Conservation (phyloP, 768 basidiomycete species). For the Pisolithus sp. region DNA sequence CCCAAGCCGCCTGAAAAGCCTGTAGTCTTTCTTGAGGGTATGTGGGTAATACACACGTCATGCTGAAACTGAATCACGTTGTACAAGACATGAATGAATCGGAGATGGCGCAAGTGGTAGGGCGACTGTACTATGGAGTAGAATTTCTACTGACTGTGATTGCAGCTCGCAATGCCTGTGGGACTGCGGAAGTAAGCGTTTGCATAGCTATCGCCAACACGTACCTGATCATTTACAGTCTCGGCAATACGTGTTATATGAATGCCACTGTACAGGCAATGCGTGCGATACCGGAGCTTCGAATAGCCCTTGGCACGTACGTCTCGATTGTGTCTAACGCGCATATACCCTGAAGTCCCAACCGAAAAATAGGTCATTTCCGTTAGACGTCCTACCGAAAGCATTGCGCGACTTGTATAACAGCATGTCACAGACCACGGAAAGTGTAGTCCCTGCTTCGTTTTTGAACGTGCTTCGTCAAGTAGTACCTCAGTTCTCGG, state of each 20-base stretch:
- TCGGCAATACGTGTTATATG: slow-evolving; percentile 98
- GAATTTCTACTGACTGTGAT: background rate
- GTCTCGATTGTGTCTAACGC: slow-evolving; percentile 14
- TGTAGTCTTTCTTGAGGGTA: slow-evolving; percentile 81
- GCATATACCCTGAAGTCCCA: background rate
- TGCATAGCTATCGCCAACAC: background rate
- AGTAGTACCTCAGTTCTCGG: slow-evolving; percentile 87
- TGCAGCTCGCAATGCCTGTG: slow-evolving; percentile 70
- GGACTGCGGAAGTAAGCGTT: slow-evolving; percentile 65
- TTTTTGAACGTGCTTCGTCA: slow-evolving; percentile 71
- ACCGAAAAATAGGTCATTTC: slow-evolving; percentile 23
- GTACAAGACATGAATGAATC: slow-evolving; percentile 76
- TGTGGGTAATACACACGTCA: slow-evolving; percentile 6
- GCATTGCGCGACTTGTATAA: slow-evolving; percentile 63
- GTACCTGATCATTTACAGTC: slow-evolving; percentile 26
- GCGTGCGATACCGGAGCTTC: slow-evolving; percentile 86
- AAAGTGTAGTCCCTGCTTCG: slow-evolving; percentile 59
- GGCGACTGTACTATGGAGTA: slow-evolving; percentile 12
- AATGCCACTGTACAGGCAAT: slow-evolving; percentile 94
- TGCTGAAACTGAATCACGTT: slow-evolving; percentile 9
- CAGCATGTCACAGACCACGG: slow-evolving; percentile 70
- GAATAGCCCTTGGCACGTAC: slow-evolving; percentile 58
- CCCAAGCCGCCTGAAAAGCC: slow-evolving; percentile 81
- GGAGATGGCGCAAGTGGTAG: slow-evolving; percentile 73
- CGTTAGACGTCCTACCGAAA: slow-evolving; percentile 38